Base-by-base conservation (phyloP, 768 basidiomycete species). In the Kockovaella imperatae region DNA sequence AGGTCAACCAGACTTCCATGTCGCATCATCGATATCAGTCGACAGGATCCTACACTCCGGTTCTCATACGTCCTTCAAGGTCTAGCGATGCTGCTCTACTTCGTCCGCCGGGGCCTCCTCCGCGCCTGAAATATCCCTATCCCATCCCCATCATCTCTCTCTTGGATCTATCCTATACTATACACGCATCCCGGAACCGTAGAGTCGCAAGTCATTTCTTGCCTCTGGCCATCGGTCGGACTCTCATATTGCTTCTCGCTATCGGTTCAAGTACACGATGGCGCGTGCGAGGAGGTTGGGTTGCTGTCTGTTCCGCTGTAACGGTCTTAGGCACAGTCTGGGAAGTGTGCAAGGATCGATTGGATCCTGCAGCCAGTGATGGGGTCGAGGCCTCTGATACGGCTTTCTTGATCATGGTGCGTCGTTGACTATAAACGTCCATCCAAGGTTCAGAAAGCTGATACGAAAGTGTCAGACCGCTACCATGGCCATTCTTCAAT, bases 391-490 rank as follows among this genome's bases (percentile, higher is more conserved):
- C 42, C 28, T 36, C 23, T 41, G 39, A 21, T 15, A 43, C 44
- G 23, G 20, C 30, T 7, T 50, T 53, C 20, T 42, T 57, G n/a
- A 24, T 42, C 28, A 30, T 39, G 17, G 48, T 50, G 18, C 38
- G 43, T 45, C 25, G 11, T 10, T 28, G 3, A 7, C 23, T 47
- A 26, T 18, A 14, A 14, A 20, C 24, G 23, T 25, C 21, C 7
- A 31, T 26, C 14, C 35, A 7, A 36, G 11, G 17, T 38, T 35
- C 15, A 7, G 25, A 18, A n/a, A n/a, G n/a, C n/a, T n/a, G n/a
- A n/a, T 10, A 21, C 18, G n/a, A n/a, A n/a, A n/a, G n/a, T n/a
- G n/a, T 7, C 35, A 65, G 63, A 56, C 63, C 4, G 48, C 49
- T 14, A 10, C 52, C 1, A 50, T 65, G 11, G 45, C 60, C 13